These are phyloP conservation scores for Orbilia javanica DNA, from an alignment of 2,329 filamentous ascomycete species.

Conservation along the genomic window DNA sequence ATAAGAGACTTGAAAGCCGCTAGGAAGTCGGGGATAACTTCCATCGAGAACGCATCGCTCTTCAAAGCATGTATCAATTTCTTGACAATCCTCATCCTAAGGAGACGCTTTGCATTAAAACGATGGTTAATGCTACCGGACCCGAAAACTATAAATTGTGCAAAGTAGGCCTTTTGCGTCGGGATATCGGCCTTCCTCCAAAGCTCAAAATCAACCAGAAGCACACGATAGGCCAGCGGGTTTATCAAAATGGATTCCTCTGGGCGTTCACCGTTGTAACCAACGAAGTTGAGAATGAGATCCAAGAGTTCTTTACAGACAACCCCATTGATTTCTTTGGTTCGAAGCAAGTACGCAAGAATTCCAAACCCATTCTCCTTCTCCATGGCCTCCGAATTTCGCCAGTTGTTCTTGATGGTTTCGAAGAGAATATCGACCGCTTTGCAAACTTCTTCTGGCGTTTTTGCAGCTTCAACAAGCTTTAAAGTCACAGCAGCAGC, in stretches of 20 bases:
- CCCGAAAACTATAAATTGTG: slow-evolving; percentile 88
- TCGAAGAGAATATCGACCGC: slow-evolving; percentile 87
- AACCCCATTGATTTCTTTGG: slow-evolving; percentile 68
- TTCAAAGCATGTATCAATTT: slow-evolving; percentile 91
- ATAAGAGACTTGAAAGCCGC: slow-evolving; percentile 83
- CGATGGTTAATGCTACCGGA: slow-evolving; percentile 90
- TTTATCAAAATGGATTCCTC: slow-evolving; percentile 95
- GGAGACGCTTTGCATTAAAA: slow-evolving; percentile 88
- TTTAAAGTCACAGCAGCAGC: slow-evolving; percentile 88
- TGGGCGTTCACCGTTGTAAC: slow-evolving; percentile 83
- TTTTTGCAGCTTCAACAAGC: slow-evolving; percentile 81
- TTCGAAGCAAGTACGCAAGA: slow-evolving; percentile 82
- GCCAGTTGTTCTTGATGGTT: slow-evolving; percentile 90
- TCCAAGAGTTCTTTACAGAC: slow-evolving; percentile 76
- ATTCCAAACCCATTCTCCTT: slow-evolving; percentile 93
- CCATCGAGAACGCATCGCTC: slow-evolving; percentile 79
- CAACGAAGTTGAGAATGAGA: slow-evolving; percentile 85
- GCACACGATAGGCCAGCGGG: slow-evolving; percentile 89
- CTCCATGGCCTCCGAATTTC: slow-evolving; percentile 98
- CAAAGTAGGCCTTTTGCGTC: slow-evolving; percentile 90
- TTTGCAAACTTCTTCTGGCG: slow-evolving; percentile 77
- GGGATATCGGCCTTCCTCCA: slow-evolving; percentile 84
- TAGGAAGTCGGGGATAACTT: slow-evolving; percentile 81
- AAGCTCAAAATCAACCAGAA: slow-evolving; percentile 91
- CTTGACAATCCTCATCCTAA: slow-evolving; percentile 92